A percentile compares a stretch with the other conserved stretches of the same genome.
Evolutionary conservation across 2,329 filamentous ascomycete genomes (phyloP).

Genomic region (Fusarium camptoceras): DNA sequence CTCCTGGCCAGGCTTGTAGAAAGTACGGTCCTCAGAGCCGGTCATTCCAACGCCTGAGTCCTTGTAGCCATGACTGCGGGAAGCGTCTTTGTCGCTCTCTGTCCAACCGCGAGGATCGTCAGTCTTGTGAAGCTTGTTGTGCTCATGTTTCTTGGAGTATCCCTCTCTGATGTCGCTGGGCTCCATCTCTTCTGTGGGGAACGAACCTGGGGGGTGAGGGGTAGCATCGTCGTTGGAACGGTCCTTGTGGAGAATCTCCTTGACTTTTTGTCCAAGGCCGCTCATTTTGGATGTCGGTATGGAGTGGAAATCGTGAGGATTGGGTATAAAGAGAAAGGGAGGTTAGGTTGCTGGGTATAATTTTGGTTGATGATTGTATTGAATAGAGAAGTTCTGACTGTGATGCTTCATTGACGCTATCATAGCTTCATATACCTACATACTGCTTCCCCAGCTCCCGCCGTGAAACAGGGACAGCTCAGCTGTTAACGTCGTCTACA

Average conservation of each 20-base stretch:
- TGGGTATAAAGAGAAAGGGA: background rate
- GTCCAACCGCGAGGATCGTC: conserved; percentile 34
- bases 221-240: conserved; percentile 16
- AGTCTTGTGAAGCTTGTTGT: conserved; percentile 40
- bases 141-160: conserved; percentile 22
- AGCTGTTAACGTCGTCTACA: conserved; percentile 24
- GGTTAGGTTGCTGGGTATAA: background rate
- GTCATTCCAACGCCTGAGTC: conserved; percentile 32
- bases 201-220: conserved; percentile 36
- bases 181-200: conserved; percentile 33
- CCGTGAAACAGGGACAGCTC: conserved; percentile 11
- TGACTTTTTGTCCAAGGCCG: conserved; percentile 27
- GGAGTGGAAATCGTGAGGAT: background rate
- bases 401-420: background rate
- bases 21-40: conserved; percentile 3
- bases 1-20: background rate
- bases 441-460: background rate
- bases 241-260: conserved; percentile 17
- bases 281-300: conserved; percentile 12
- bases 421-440: conserved; percentile 25
- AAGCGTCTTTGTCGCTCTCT: background rate
- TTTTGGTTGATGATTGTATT: background rate
- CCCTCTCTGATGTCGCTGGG: conserved; percentile 7
- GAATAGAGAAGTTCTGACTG: background rate
- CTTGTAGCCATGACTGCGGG: conserved; percentile 22